Conservation (phyloP, 768 basidiomycete species). For the Boletus rubroflammeus region DNA sequence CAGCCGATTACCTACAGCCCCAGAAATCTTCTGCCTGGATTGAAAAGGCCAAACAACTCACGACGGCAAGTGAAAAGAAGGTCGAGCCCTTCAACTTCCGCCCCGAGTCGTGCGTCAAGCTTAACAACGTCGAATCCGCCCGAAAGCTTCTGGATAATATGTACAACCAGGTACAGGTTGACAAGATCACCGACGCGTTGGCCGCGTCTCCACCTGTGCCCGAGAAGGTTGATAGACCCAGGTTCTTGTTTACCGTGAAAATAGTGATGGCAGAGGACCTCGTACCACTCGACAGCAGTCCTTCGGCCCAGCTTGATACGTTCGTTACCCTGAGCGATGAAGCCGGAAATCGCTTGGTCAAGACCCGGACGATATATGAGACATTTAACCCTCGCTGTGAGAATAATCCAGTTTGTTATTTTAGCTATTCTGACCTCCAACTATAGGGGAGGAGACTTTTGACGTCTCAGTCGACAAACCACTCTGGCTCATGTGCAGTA, state of each 20-base stretch:
- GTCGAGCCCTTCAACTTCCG: conserved; percentile 94
- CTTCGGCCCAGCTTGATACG: conserved; percentile 80
- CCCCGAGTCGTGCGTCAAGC: conserved; percentile 91
- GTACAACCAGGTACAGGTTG: conserved; percentile 88
- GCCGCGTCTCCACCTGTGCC: conserved; percentile 63
- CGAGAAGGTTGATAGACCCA: conserved; percentile 60
- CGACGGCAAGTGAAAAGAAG: conserved; percentile 80
- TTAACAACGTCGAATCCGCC: conserved; percentile 95
- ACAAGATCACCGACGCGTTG: conserved; percentile 71
- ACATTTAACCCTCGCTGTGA: conserved; percentile 83
- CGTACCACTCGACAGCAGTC: conserved; percentile 69
- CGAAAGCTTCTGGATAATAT: conserved; percentile 88
- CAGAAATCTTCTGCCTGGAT: conserved; percentile 88
- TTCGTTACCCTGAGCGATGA: conserved; percentile 96
- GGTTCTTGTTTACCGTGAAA: conserved; percentile 91
- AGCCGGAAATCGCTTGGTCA: conserved; percentile 82
- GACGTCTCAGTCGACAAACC: conserved; percentile 91
- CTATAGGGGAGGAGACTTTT: conserved; percentile 92
- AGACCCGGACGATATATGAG: conserved; percentile 96
- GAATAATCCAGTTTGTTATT: conserved; percentile 26
- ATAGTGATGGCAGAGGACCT: conserved; percentile 87
- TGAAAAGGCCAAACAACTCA: conserved; percentile 77
- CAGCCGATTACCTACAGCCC: conserved; percentile 72
- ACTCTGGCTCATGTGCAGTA: conserved; percentile 96
- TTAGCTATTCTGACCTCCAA: conserved; percentile 3